Base-by-base conservation (phyloP, 192 early-diverging fungal species). In the Linnemannia zychae region DNA sequence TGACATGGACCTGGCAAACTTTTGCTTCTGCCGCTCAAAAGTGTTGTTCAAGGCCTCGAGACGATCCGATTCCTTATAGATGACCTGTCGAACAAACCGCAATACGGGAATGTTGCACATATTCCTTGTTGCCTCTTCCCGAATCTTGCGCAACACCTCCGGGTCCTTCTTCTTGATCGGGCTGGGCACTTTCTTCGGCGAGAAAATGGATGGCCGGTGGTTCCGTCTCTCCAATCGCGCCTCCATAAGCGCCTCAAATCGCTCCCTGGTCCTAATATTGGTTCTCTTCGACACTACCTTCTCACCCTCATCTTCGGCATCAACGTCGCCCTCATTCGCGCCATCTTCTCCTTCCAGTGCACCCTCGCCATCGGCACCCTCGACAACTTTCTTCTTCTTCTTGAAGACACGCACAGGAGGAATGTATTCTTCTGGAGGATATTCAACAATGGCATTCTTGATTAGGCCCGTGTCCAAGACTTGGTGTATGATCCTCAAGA, bases 341-440 rank as follows among this genome's bases (percentile, higher is more conserved):
- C 66, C 77, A 24, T 47, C 48, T 13, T 60, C 44, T 20, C 46
- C 66, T 17, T 71, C 71, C 15, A 22, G 47, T 0, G 38, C 7
- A 34, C 36, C 67, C 57, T 63, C 57, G 28, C 57, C 28, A 63
- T 5, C 57, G 3, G 12, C 22, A 2, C 48, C 38, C 13, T 89
- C 80, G 16, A 79, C 49, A 33, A 82, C 77, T 13, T 80, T 75
- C 65, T 89, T 88, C 73, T 87, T 85, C 53, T 78, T 84, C 40
- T 81, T 52, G 68, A 80, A 66, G n/a, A 87, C 44, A 6, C 69
- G 44, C 16, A 82, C 28, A 48, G 12, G 31, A 37, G 46, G 11
- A 24, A 63, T 63, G 57, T 63, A 63, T 28, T 79, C 74, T 22
- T 79, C 74, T 4, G 46, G 48, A 0, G 74, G 18, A 33, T 71